A percentile compares a stretch with the other conserved stretches of the same genome.
These are phyloP conservation scores for Aspergillus phoenicis DNA, from an alignment of 2,329 filamentous ascomycete genomes.

Conservation along the genomic window DNA sequence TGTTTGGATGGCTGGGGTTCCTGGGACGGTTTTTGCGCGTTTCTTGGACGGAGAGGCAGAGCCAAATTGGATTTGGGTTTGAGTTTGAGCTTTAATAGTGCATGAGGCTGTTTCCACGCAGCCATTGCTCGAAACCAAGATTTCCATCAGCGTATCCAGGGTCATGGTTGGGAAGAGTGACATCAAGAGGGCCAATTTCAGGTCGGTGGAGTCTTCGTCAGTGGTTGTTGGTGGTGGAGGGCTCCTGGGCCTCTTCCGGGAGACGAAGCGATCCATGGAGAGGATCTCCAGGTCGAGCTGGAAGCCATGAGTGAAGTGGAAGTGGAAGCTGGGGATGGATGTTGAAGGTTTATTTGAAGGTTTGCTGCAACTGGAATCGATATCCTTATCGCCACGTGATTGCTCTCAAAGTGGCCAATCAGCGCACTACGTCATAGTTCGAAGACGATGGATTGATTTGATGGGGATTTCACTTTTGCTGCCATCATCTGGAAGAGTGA, in stretches of 20 bases:
- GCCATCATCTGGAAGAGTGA: too few species aligned
- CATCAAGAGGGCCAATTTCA: constrained; percentile 81
- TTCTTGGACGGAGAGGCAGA: constrained; percentile 23
- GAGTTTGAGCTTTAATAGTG: constrained; percentile 49
- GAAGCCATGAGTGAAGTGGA: constrained; percentile 21
- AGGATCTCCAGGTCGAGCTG: constrained; percentile 22
- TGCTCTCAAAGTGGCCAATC: constrained; percentile 34
- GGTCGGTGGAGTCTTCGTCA: constrained; percentile 79
- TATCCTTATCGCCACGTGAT: constrained; percentile 16
- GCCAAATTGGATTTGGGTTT: constrained; percentile 6
- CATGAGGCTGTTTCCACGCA: constrained; percentile 68
- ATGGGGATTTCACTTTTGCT: background rate
- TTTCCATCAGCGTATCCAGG: constrained; percentile 72
- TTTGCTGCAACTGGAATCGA: background rate
- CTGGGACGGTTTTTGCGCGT: constrained; percentile 38
- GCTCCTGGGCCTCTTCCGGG: constrained; percentile 38
- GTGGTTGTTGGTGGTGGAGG: constrained; percentile 3
- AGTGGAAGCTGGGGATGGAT: background rate
- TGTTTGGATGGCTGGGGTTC: constrained; percentile 59
- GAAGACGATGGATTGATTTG: background rate
- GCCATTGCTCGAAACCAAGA: constrained; percentile 76
- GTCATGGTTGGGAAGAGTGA: constrained; percentile 70
- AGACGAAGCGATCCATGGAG: constrained; percentile 47
- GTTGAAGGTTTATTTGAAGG: background rate
- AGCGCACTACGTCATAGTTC: constrained; percentile 6